Base-by-base conservation (phyloP, 805 yeast genomes). In the Zygosaccharomyces siamensis region DNA sequence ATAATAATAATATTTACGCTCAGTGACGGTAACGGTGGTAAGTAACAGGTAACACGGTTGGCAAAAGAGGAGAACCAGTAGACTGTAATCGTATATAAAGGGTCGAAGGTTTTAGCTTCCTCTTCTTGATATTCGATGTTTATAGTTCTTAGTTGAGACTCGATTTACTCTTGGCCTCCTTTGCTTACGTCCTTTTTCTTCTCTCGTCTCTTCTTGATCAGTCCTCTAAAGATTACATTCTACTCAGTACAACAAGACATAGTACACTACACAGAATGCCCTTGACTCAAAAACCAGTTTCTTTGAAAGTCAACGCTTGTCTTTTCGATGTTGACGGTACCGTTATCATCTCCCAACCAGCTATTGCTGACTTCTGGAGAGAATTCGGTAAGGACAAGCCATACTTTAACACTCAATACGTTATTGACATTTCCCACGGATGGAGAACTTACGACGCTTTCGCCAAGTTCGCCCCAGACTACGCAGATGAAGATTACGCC, bases 281-380 rank as follows among this genome's bases (percentile, higher is more conserved):
- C 56, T 50, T 52, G 52, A 58, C 62, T 43, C 51, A 60, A 35
- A 58, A 62, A 57, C 67, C 69, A 41, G 48, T 66, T 41, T 60
- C 64, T 45, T 49, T 71, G 28, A 65, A 64, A 43, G 68, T 74
- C 43, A 66, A 74, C 57, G 79, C 79, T 35, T 71, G 77, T 55
- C 77, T 86, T 54, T 88, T 88, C 69, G 96, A 88, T 70, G 81
- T 89, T 46, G 96, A 88, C 66, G 96, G 96, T 46, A 88, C 96
- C 26, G 73, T 88, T 62, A 88, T 88, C 64, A 81, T 84, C 67
- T 85, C 95, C 36, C 87, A 90, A 51, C 81, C 80, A 47, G 88
- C 93, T 50, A 86, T 87, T 53, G 88, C 86, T 62, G 84, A 81
- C 61, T 81, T 86, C 72, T 88, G 95, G 95, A 78, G 78, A 60